Conservation (phyloP, 1,284 basidiomycete genomes). For the Pterulicium gracile region DNA sequence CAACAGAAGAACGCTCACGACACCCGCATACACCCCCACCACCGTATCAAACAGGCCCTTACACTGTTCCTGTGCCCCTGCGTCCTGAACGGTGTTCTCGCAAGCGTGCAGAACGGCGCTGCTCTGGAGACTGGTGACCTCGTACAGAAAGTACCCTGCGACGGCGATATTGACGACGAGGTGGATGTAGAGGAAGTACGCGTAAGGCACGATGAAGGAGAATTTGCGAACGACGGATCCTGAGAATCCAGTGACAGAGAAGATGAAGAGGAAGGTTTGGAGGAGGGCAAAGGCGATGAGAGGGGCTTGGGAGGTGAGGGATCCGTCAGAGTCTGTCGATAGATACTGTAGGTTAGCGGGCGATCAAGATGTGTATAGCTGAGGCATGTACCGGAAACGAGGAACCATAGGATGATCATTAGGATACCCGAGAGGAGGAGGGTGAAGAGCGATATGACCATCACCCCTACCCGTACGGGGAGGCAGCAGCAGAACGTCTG, state of each 20-base stretch:
- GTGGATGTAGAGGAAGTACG: slow-evolving; percentile 46
- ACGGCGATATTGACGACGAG: slow-evolving; percentile 44
- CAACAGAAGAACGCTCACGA: slow-evolving; percentile 33
- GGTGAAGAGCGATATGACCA: slow-evolving; percentile 38
- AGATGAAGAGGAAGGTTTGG: slow-evolving; percentile 38
- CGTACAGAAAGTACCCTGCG: slow-evolving; percentile 39
- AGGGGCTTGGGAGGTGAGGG: slow-evolving; percentile 22
- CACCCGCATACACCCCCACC: slow-evolving; percentile 33
- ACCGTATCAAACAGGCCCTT: slow-evolving; percentile 28
- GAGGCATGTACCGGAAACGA: slow-evolving; percentile 36
- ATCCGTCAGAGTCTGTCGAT: slow-evolving; percentile 15
- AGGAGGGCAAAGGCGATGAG: slow-evolving; percentile 39
- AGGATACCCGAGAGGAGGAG: slow-evolving; percentile 40
- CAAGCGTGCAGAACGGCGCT: slow-evolving; percentile 34
- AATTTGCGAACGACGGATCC: slow-evolving; percentile 52
- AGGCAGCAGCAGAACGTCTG: slow-evolving; percentile 51
- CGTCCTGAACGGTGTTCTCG: slow-evolving; percentile 29
- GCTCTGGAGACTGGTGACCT: slow-evolving; percentile 33
- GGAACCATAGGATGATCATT: slow-evolving; percentile 46
- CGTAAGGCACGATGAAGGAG: slow-evolving; percentile 42
- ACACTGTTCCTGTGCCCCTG: slow-evolving; percentile 32
- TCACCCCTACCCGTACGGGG: slow-evolving; percentile 50
- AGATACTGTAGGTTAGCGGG: background rate
- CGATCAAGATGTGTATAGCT: background rate
- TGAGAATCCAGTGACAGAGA: slow-evolving; percentile 44